phyloP scores from a whole-genome alignment of 352 stramenopile genomes.

The Phytophthora kernoviae region DNA sequence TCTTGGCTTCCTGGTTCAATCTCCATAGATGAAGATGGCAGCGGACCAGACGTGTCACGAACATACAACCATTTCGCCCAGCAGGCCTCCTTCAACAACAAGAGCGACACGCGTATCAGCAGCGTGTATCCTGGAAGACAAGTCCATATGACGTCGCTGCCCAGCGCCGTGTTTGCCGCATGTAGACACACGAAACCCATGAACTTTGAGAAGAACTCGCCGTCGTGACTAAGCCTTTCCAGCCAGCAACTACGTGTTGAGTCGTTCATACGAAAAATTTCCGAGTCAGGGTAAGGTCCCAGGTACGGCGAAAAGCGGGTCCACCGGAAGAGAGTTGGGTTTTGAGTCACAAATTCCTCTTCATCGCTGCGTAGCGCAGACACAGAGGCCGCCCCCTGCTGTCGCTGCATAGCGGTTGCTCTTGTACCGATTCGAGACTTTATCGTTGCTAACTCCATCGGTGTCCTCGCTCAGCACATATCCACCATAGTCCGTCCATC shows the following conservation, averaged over 20 bases:
- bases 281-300: slow-evolving; percentile 48
- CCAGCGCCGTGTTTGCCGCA: slow-evolving; percentile 43
- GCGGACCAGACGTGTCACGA: slow-evolving; percentile 45
- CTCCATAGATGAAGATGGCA: slow-evolving; percentile 36
- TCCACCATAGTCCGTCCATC: slow-evolving; percentile 65
- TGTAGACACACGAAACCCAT: slow-evolving; percentile 65
- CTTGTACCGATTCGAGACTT: slow-evolving; percentile 34
- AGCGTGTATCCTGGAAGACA: slow-evolving; percentile 66
- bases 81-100: slow-evolving; percentile 70
- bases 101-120: slow-evolving; percentile 58
- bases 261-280: slow-evolving; percentile 65
- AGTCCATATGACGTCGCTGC: slow-evolving; percentile 46
- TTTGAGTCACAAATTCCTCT: slow-evolving; percentile 54
- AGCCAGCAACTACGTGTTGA: slow-evolving; percentile 48
- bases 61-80: slow-evolving; percentile 71
- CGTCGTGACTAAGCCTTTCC: slow-evolving; percentile 61
- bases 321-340: slow-evolving; percentile 72
- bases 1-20: slow-evolving; percentile 30
- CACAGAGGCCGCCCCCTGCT: slow-evolving; percentile 13
- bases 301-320: slow-evolving; percentile 63
- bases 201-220: slow-evolving; percentile 78
- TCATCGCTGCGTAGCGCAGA: slow-evolving; percentile 33
- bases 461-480: slow-evolving; percentile 42
- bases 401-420: slow-evolving; percentile 17
- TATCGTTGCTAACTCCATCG: slow-evolving; percentile 27